Evolutionary conservation across 495 filamentous ascomycete species (phyloP).

Genomic region (Podospora tetraspora): DNA sequence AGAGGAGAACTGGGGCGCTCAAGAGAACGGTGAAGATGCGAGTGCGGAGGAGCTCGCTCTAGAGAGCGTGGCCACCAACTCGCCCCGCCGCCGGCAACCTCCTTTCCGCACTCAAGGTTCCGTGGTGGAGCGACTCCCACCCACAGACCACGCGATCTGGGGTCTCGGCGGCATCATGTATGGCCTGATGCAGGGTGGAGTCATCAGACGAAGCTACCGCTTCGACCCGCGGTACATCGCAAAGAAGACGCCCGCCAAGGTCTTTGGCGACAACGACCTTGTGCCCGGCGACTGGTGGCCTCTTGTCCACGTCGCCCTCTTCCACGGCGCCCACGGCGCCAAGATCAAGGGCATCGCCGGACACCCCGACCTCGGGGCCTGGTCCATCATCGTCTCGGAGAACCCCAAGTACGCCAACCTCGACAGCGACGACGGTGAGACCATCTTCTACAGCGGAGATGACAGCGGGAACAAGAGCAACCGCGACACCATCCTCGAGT

Average conservation of each 20-base stretch:
- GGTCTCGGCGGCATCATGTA: slow-evolving; percentile 36
- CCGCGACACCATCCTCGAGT: slow-evolving; percentile 5
- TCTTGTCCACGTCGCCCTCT: slow-evolving; percentile 40
- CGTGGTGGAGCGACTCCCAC: slow-evolving; percentile 13
- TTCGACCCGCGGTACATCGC: slow-evolving; percentile 2
- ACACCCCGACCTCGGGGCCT: slow-evolving; percentile 32
- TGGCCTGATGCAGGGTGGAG: slow-evolving; percentile 23
- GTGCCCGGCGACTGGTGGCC: slow-evolving; percentile 49
- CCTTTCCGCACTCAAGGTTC: background rate
- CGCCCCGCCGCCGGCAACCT: background rate
- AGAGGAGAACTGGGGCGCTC: background rate
- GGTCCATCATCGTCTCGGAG: slow-evolving; percentile 40
- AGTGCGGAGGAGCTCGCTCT: background rate
- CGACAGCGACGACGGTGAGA: slow-evolving; percentile 42
- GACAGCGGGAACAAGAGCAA: slow-evolving; percentile 29
- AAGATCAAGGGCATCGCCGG: slow-evolving; percentile 45
- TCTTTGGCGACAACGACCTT: slow-evolving; percentile 44
- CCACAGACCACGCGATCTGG: slow-evolving; percentile 25
- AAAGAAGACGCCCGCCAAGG: slow-evolving; percentile 22
- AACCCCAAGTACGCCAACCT: slow-evolving; percentile 38
- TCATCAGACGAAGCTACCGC: background rate
- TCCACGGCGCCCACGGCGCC: slow-evolving; percentile 48
- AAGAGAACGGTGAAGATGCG: background rate
- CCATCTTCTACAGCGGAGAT: slow-evolving; percentile 44
- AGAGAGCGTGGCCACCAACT: background rate